Base-by-base conservation (phyloP, 2,329 filamentous ascomycete genomes). In the Bipolaris victoriae region DNA sequence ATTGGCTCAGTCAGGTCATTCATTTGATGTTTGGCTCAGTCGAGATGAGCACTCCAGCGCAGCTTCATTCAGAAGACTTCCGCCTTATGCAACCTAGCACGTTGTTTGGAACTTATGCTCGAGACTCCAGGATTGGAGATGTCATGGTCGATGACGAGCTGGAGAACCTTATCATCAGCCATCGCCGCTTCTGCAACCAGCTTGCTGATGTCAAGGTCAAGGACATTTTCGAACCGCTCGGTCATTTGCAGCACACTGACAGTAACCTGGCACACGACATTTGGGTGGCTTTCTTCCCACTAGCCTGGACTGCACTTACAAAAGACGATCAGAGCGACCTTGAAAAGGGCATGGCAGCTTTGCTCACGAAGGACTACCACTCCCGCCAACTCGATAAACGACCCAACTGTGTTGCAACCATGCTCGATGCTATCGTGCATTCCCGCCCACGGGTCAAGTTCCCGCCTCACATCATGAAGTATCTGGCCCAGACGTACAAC, bases 361-460 rank as follows among this genome's bases (percentile, higher is more conserved):
- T 99, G 10, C 82, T 99, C 9, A 97, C 94, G 2, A 96, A 96
- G 72, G 96, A 99, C 70, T 98, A 94, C 75, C 95, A 99, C 75
- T 90, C 90, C 60, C 87, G 94, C 50, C 95, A 99, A 73, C 88
- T 98, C 53, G 95, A 98, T 76, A 93, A 92, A 79, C 86, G 96
- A 45, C 96, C 95, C 2, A 99, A 99, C 70, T 96, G 97, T 33
- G 88, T 99, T 2, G 91, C 97, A 70, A 95, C 93, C 7, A 83
- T 99, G 56, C 84, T 99, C 5, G 91, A 96, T 68, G 95, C 92
- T 39, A 90, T 91, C 35, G 91, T 93, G 13, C 90, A 89, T 69
- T 88, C 93, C 1, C 90, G 85, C 79, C 94, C 95, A 0, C 86
- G 91, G 20, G 96, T 95, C 78, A 96, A 95, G 77, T 88, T 99